Base-by-base conservation (phyloP, 2,329 filamentous ascomycete genomes). In the Blastomyces silverae region DNA sequence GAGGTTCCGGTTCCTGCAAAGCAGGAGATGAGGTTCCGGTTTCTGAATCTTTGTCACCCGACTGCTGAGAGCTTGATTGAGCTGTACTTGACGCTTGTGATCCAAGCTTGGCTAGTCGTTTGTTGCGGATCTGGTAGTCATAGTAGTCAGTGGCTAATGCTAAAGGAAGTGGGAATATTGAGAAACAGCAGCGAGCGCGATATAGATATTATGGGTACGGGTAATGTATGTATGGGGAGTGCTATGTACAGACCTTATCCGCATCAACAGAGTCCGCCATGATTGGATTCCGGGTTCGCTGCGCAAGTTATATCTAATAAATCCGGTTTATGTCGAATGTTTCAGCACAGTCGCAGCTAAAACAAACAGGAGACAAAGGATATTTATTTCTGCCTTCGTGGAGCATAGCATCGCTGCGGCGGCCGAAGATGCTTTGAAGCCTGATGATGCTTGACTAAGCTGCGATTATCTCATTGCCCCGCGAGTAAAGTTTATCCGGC, bases 71-170 rank as follows among this genome's bases (percentile, higher is more conserved):
- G 55, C 68, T 68, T 52, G 69, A 62, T 53, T 69, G 72, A 58
- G 75, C 53, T 34, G 72, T 69, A 34, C 34, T 69, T 61, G 66
- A 70, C 63, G 70, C 71, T 69, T 71, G 72, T 64, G 71, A 81
- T 52, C 81, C 83, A 56, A 88, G 80, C 75, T 87, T 88, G 64
- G 85, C 86, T 61, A 88, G 81, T 63, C 86, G 85, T 78, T 88
- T 88, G 72, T 83, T 85, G 71, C 86, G 85, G 74, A 88, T 88
- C 86, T 88, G 7, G 42, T 22, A 37, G 42, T n/a, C 17, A 58
- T 39, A 28, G 22, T 1, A 5, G 53, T 44, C 56, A 52, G 60
- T 15, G 55, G 55, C 62, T 10, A 1, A 22, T 22, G 28, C 25
- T 11, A 22, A 60, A 13, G 53, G 15, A 42, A 37, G 17, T 31